A percentile compares a stretch with the other conserved stretches of the same genome.
Evolutionary conservation across 2,329 filamentous ascomycete species (phyloP).

Genomic region (Penicillium aurantiogriseum): DNA sequence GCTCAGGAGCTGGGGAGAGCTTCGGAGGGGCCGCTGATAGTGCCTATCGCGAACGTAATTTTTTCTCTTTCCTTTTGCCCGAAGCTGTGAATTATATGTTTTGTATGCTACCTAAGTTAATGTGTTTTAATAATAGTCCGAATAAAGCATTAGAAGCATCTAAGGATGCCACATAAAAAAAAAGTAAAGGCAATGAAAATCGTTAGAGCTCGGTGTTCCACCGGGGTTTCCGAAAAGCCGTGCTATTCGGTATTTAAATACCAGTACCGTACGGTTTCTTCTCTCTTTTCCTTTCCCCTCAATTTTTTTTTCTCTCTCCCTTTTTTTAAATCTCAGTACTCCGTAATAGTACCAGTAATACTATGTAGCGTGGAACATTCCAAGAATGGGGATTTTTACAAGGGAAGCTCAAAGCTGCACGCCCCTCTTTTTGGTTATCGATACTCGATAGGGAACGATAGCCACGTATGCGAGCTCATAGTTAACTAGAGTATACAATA

Average conservation of each 20-base stretch:
- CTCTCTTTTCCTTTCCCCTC: neutral
- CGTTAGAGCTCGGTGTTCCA: constrained; percentile 15
- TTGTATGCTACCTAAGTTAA: too few relatives aligned
- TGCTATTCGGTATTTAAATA: constrained; percentile 9
- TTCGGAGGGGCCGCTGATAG: constrained; percentile 31
- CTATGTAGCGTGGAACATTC: constrained; percentile 1
- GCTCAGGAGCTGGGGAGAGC: constrained; percentile 25
- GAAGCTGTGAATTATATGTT: neutral
- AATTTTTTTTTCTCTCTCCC: neutral
- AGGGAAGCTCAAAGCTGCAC: constrained; percentile 5
- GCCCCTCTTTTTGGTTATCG: constrained; percentile 11
- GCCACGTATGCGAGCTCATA: neutral
- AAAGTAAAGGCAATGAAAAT: neutral
- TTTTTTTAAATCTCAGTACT: neutral
- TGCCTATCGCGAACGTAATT: constrained; percentile 18
- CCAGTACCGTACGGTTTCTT: neutral
- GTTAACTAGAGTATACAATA: neutral
- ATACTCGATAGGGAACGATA: constrained; percentile 11
- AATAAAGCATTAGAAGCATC: neutral
- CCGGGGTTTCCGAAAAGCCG: constrained; percentile 20
- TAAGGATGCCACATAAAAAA: neutral
- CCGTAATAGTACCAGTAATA: too few relatives aligned
- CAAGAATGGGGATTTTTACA: constrained; percentile 3
- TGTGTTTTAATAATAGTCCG: neutral
- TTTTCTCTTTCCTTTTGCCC: neutral